Evolutionary conservation across 2,329 filamentous ascomycete species (phyloP), one percentile per base, ranked within the genome.

Genomic region (Ascochyta fabae): DNA sequence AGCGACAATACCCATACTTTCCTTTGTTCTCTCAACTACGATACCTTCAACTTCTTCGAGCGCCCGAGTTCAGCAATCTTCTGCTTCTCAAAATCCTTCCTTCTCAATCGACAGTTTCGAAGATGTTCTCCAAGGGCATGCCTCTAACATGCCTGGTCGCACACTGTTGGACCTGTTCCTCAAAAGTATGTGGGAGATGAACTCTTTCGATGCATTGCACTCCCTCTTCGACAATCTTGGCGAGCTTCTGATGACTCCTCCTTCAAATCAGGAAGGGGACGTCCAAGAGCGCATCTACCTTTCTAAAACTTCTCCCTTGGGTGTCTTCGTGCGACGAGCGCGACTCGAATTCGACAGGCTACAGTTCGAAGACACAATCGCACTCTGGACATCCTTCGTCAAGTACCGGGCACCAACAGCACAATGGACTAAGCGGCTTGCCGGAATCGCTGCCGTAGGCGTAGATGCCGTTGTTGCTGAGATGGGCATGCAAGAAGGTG

Each of bases 151-250:
- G 53, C 89, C 92, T 0, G 92, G 92, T 3, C 84, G 90, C 43
- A 88, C 85, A n/a, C 78, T 97, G n/a, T 95, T 93, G 86, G 92
- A 98, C 70, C 79, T 89, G 2, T 91, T 97, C 53, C 82, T 98
- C 12, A 84, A 86, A 51, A 88, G 87, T 60, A 79, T 98, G 23
- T 98, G 95, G 94, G 82, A 83, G 15, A 86, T 98, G 62, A 87
- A 93, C 69, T 94, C 89, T 19, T 83, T 96, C 10, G 86, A 98
- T 76, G 85, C 87, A 0, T 78, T 98, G n/a, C 86, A 93, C 68
- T 80, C 81, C 2, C 94, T 96, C 73, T 91, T 96, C 69, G 82
- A 84, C 27, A 78, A 79, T 22, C 80, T 89, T 15, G 76, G 79
- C 4, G 74, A 76, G 23, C 76, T 91, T 29, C 75, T 95, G 44